These are phyloP conservation scores for Ajuga reptans DNA, from an alignment of 305 asterid genomes.

Conservation along the genomic window DNA sequence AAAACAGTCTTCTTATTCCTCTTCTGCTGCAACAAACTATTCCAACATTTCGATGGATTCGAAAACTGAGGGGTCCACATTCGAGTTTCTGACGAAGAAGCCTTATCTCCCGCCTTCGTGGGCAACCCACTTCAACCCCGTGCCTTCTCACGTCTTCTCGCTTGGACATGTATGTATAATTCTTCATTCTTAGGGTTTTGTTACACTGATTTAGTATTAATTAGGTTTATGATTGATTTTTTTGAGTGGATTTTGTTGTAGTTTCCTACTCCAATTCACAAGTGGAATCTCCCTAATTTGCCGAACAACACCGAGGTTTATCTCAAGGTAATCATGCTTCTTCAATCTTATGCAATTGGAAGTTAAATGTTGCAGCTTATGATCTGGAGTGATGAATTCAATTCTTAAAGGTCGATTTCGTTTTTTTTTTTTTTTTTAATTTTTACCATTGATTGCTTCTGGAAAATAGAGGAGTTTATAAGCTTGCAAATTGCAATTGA, in stretches of 20 bases:
- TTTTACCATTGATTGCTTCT: not conserved
- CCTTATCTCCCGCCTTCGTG: constrained; percentile 68
- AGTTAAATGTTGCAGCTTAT: not conserved
- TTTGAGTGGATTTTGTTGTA: constrained; percentile 17
- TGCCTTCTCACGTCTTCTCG: constrained; percentile 60
- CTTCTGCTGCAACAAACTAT: constrained; percentile 3
- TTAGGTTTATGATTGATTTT: not conserved
- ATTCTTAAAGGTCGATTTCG: too few species aligned
- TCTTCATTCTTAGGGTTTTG: not conserved
- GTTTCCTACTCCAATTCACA: constrained; percentile 94
- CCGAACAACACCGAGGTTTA: constrained; percentile 75
- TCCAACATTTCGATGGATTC: constrained; percentile 31
- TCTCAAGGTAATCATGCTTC: constrained; percentile 53
- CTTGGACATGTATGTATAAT: constrained; percentile 58
- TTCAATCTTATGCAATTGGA: not conserved
- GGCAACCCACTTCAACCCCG: constrained; percentile 74
- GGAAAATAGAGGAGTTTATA: not conserved
- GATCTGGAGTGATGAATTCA: not conserved
- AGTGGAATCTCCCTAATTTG: constrained; percentile 89
- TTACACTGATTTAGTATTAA: not conserved
- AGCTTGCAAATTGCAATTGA: too few species aligned
- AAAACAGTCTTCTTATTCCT: constrained; percentile 13
- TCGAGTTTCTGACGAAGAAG: constrained; percentile 54
- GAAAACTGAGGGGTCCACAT: constrained; percentile 26
- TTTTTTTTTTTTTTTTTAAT: not conserved